Conservation (phyloP, 2,329 filamentous ascomycete species). For the Pseudopithomyces maydicus region DNA sequence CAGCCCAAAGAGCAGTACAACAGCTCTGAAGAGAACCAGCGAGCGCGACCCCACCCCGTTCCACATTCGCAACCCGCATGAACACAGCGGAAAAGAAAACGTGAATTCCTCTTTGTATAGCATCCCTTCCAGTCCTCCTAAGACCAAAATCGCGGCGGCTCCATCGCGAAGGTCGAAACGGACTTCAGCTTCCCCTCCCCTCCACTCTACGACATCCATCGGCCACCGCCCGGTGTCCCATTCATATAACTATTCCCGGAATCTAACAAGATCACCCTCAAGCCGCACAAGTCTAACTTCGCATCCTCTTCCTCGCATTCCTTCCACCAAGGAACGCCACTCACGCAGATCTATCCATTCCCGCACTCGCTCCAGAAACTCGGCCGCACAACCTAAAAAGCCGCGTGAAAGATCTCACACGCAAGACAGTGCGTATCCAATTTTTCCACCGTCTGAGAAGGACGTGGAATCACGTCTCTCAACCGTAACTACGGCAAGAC, state of each 20-base stretch:
- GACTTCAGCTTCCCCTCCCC: slow-evolving; percentile 20
- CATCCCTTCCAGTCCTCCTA: slow-evolving; percentile 7
- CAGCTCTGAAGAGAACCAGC: slow-evolving; percentile 28
- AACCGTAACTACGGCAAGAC: slow-evolving; percentile 2
- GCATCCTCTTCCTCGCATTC: slow-evolving; percentile 12
- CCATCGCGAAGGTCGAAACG: slow-evolving; percentile 12
- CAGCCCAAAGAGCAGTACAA: slow-evolving; percentile 15
- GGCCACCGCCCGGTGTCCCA: slow-evolving; percentile 12
- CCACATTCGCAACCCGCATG: slow-evolving; percentile 17
- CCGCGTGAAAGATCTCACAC: slow-evolving; percentile 25
- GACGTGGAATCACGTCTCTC: slow-evolving; percentile 7
- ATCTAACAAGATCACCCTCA: slow-evolving; percentile 11
- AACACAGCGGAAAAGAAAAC: slow-evolving; percentile 42
- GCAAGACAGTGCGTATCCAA: slow-evolving; percentile 36
- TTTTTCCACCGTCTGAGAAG: neutral
- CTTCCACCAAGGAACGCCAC: slow-evolving; percentile 25
- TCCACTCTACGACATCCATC: slow-evolving; percentile 21
- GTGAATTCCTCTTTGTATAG: slow-evolving; percentile 26
- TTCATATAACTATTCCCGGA: slow-evolving; percentile 15
- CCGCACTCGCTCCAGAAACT: slow-evolving; percentile 25
- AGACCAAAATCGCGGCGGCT: neutral
- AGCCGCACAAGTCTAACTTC: slow-evolving; percentile 6
- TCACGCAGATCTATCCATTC: slow-evolving; percentile 31
- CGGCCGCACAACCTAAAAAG: slow-evolving; percentile 18
- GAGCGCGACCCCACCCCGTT: slow-evolving; percentile 35